Conservation (phyloP, 164 flowering plant species). For the Aristolochia fimbriata region DNA sequence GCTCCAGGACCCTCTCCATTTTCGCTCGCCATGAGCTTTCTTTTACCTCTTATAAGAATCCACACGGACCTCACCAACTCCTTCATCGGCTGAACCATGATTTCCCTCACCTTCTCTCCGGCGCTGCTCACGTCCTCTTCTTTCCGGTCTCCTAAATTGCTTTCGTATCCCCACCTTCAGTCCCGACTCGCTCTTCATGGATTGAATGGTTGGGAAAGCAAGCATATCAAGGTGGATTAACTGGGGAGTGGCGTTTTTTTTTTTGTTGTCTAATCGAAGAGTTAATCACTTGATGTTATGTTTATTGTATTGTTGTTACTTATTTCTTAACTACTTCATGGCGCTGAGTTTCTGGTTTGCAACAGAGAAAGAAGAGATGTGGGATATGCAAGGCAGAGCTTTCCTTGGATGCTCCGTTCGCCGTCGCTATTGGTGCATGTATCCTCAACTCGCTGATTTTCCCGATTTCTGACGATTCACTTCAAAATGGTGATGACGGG, state of each 20-base stretch:
- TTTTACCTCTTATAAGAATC: too few species aligned
- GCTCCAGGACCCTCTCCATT: too few species aligned
- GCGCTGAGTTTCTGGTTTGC: neutral
- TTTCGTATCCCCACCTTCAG: neutral
- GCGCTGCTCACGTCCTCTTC: neutral
- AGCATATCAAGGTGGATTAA: too few species aligned
- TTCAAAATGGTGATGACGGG: slow-evolving; percentile 16
- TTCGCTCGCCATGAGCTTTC: too few species aligned
- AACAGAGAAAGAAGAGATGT: slow-evolving; percentile 18
- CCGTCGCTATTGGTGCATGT: slow-evolving; percentile 59
- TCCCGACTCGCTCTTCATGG: neutral
- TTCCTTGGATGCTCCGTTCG: slow-evolving; percentile 57
- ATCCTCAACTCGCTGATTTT: slow-evolving; percentile 61
- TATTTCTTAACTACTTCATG: neutral
- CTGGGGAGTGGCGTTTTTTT: too few species aligned
- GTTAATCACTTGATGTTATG: neutral
- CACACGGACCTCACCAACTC: too few species aligned
- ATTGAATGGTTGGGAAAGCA: too few species aligned
- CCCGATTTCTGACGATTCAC: slow-evolving; percentile 19
- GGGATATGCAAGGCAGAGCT: slow-evolving; percentile 58
- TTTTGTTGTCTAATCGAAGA: neutral
- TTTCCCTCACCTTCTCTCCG: neutral
- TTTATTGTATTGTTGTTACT: neutral
- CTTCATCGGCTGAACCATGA: neutral
- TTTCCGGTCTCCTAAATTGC: too few species aligned